Percentiles rank a stretch among this genome's conserved stretches.
phyloP scores from a whole-genome alignment of 2,329 filamentous ascomycete genomes.

The Zymoseptoria ardabiliae region DNA sequence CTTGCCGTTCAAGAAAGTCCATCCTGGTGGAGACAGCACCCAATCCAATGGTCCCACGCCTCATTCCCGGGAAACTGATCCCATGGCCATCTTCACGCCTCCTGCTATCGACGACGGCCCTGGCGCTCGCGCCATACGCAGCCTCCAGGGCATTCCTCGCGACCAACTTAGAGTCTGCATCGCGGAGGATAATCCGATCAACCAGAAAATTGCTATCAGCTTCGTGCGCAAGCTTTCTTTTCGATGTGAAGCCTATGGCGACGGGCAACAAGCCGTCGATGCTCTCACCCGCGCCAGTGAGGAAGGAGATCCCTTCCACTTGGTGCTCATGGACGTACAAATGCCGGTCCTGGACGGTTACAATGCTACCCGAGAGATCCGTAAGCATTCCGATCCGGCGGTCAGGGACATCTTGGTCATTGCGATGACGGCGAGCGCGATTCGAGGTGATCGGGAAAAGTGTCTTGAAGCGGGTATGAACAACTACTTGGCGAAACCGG shows the following conservation, averaged over 20 bases:
- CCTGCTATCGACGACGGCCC: constrained; percentile 37
- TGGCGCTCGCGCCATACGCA: constrained; percentile 38
- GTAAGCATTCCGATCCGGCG: constrained; percentile 65
- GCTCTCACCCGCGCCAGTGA: constrained; percentile 66
- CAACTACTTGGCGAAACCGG: constrained; percentile 91
- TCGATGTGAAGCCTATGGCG: constrained; percentile 79
- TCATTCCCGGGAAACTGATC: constrained; percentile 38
- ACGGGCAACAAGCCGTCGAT: constrained; percentile 81
- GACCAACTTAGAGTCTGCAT: constrained; percentile 82
- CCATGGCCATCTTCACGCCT: constrained; percentile 50
- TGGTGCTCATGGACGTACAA: constrained; percentile 92
- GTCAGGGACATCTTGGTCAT: constrained; percentile 86
- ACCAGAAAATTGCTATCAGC: constrained; percentile 86
- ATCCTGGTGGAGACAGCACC: constrained; percentile 13
- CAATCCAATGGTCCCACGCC: constrained; percentile 12
- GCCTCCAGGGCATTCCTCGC: constrained; percentile 66
- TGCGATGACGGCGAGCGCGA: constrained; percentile 93
- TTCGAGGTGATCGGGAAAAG: constrained; percentile 89
- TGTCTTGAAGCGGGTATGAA: constrained; percentile 97
- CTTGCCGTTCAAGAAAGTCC: constrained; percentile 75
- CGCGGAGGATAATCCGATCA: constrained; percentile 91
- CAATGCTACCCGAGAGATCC: constrained; percentile 76
- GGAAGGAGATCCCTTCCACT: constrained; percentile 72
- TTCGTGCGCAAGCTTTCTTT: constrained; percentile 84
- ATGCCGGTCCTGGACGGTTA: constrained; percentile 94